Conservation (phyloP, 345 rosid genomes). For the Populus nigra region DNA sequence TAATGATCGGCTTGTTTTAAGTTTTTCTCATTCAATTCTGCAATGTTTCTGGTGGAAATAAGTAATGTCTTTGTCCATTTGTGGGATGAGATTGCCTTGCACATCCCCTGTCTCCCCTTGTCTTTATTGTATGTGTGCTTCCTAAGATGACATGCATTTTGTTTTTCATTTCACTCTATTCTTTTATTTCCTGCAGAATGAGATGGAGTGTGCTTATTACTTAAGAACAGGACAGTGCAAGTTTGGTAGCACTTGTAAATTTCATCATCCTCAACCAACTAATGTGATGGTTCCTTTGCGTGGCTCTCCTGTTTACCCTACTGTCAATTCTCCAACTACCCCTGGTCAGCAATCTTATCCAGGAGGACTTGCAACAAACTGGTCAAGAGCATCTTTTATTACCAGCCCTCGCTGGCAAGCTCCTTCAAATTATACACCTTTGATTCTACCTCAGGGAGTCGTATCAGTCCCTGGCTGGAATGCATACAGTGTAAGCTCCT, state of each 20-base stretch:
- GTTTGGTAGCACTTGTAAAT: constrained; percentile 90
- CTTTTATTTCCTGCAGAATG: constrained; percentile 54
- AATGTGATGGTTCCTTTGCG: constrained; percentile 74
- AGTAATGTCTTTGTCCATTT: neutral
- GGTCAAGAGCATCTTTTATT: constrained; percentile 89
- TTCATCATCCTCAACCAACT: constrained; percentile 91
- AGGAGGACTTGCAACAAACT: constrained; percentile 56
- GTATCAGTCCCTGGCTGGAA: constrained; percentile 95
- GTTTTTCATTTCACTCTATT: neutral
- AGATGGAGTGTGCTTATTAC: constrained; percentile 85
- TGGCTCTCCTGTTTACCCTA: constrained; percentile 71
- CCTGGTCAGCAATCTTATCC: constrained; percentile 68
- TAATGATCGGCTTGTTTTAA: neutral
- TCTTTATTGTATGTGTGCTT: neutral
- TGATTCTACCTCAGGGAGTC: constrained; percentile 85
- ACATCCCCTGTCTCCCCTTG: neutral
- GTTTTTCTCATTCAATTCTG: neutral
- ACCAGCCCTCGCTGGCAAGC: constrained; percentile 97
- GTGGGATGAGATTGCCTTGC: neutral
- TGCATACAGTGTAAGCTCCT: constrained; percentile 64
- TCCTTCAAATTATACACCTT: constrained; percentile 76
- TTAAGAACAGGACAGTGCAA: constrained; percentile 97
- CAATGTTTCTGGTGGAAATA: neutral
- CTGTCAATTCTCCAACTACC: constrained; percentile 72
- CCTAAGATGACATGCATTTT: neutral